phyloP scores from a whole-genome alignment of 768 basidiomycete genomes.

The Tulasnella sp. region DNA sequence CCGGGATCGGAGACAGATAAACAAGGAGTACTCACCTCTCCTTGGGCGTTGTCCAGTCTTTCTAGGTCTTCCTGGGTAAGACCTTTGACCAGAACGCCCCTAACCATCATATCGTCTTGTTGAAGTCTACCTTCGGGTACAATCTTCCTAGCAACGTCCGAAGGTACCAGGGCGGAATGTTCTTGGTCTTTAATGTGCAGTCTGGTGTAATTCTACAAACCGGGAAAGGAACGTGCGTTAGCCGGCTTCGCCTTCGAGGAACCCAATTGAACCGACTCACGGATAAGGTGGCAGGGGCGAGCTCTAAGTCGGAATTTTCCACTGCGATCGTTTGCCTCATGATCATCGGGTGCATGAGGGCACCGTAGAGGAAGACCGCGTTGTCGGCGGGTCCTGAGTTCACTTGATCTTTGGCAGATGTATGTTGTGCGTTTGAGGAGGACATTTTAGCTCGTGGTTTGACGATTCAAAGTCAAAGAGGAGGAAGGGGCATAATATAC shows the following conservation, averaged over 20 bases:
- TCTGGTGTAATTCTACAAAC: background rate
- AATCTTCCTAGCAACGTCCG: slow-evolving; percentile 35
- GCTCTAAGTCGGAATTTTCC: slow-evolving; percentile 47
- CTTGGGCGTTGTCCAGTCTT: slow-evolving; percentile 72
- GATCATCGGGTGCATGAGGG: slow-evolving; percentile 78
- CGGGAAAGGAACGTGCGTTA: background rate
- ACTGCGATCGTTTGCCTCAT: slow-evolving; percentile 63
- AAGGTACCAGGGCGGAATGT: slow-evolving; percentile 75
- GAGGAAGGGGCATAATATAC: background rate
- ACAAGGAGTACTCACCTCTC: slow-evolving; percentile 45
- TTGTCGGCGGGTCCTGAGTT: background rate
- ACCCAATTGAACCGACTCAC: slow-evolving; percentile 27
- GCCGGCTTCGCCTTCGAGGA: background rate
- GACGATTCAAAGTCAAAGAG: background rate
- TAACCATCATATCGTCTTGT: slow-evolving; percentile 54
- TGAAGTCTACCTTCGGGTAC: slow-evolving; percentile 35
- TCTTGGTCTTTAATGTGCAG: slow-evolving; percentile 41
- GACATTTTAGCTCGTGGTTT: background rate
- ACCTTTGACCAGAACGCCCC: slow-evolving; percentile 70
- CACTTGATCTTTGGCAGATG: background rate
- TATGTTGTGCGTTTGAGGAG: background rate
- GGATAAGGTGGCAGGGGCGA: slow-evolving; percentile 62
- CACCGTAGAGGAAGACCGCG: slow-evolving; percentile 78
- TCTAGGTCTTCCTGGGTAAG: slow-evolving; percentile 50
- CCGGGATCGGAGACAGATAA: too few relatives aligned